Conservation (phyloP, 2,329 filamentous ascomycete species). For the Ophiostoma triangulosporum region DNA sequence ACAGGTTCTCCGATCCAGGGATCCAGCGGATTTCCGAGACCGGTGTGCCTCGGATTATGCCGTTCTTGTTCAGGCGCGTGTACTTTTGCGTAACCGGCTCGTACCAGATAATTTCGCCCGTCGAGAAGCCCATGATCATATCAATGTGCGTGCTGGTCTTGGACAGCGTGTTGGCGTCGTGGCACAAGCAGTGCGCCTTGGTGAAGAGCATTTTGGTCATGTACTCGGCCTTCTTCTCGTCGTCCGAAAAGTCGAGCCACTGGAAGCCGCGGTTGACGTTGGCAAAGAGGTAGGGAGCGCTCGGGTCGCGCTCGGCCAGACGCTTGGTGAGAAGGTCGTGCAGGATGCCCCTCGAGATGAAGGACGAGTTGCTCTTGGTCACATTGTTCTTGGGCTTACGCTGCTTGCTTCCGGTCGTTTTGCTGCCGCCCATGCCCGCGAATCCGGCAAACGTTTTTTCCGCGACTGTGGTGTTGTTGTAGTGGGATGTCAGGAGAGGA, state of each 20-base stretch:
- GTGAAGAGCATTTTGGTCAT: conserved; percentile 94
- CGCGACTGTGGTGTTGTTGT: conserved; percentile 17
- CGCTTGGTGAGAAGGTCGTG: conserved; percentile 71
- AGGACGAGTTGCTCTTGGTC: conserved; percentile 95
- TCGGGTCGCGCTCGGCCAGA: conserved; percentile 60
- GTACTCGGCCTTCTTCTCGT: conserved; percentile 65
- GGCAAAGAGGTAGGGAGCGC: conserved; percentile 80
- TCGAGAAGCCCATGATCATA: conserved; percentile 89
- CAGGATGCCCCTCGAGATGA: conserved; percentile 90
- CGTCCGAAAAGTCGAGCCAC: conserved; percentile 84
- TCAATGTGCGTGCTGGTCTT: conserved; percentile 73
- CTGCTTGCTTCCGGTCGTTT: conserved; percentile 59
- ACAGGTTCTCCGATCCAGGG: conserved; percentile 83
- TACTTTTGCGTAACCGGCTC: conserved; percentile 95
- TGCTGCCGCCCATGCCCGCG: conserved; percentile 47
- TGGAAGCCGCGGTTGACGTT: conserved; percentile 94
- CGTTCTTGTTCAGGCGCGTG: conserved; percentile 91
- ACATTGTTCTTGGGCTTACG: conserved; percentile 93
- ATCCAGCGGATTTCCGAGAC: conserved; percentile 87
- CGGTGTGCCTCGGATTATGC: conserved; percentile 73
- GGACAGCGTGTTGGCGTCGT: conserved; percentile 78
- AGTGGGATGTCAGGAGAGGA: conserved; percentile 19
- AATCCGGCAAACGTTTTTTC: conserved; percentile 71
- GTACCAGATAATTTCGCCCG: conserved; percentile 96
- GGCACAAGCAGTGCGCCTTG: conserved; percentile 86